Evolutionary conservation across 805 yeast species (phyloP).

Genomic region (Isabelozyma heimii): DNA sequence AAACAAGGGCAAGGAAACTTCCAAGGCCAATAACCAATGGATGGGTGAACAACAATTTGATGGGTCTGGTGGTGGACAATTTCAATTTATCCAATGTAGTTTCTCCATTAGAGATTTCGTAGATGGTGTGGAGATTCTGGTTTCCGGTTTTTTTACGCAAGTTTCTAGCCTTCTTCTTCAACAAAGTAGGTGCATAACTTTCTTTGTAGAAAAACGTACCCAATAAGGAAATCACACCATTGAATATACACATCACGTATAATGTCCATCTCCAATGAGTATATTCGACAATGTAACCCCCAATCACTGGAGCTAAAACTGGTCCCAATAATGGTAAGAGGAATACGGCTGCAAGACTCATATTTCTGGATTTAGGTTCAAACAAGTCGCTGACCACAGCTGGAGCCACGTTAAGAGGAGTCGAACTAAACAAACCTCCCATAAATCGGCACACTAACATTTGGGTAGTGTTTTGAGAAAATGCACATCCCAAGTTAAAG

Average conservation of each 20-base stretch:
- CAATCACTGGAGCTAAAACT: slow-evolving; percentile 35
- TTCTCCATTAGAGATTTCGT: slow-evolving; percentile 31
- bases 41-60: slow-evolving; percentile 29
- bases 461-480: slow-evolving; percentile 30
- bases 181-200: slow-evolving; percentile 35
- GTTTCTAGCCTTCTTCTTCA: slow-evolving; percentile 22
- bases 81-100: slow-evolving; percentile 18
- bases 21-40: slow-evolving; percentile 41
- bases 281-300: slow-evolving; percentile 32
- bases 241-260: slow-evolving; percentile 31
- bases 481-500: slow-evolving; percentile 37
- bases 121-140: slow-evolving; percentile 33
- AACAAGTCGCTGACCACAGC: slow-evolving; percentile 37
- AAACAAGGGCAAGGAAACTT: slow-evolving; percentile 39
- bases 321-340: slow-evolving; percentile 39
- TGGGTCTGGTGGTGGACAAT: slow-evolving; percentile 28
- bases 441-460: slow-evolving; percentile 31
- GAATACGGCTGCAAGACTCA: slow-evolving; percentile 35
- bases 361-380: slow-evolving; percentile 28
- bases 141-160: slow-evolving; percentile 35
- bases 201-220: slow-evolving; percentile 31
- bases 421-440: slow-evolving; percentile 38
- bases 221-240: slow-evolving; percentile 28
- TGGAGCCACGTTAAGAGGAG: slow-evolving; percentile 38
- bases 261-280: slow-evolving; percentile 38